phyloP scores from a whole-genome alignment of 2,329 filamentous ascomycete genomes.

The Pseudohalonectria lignicola region DNA sequence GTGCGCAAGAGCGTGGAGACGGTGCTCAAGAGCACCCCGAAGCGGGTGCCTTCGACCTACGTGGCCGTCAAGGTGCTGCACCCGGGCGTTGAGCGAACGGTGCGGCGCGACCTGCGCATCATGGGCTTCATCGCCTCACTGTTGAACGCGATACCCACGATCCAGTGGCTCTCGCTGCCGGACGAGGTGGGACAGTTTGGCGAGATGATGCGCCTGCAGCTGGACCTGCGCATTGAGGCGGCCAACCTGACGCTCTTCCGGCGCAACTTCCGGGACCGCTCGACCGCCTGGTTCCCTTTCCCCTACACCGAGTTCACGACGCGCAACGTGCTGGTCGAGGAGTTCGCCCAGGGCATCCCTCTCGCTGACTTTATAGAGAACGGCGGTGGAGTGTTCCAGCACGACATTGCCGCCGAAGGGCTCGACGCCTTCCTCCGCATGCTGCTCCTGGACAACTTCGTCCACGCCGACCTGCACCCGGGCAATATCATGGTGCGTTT shows the following conservation, averaged over 20 bases:
- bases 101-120: slow-evolving; percentile 83
- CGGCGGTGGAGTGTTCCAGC: slow-evolving; percentile 84
- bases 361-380: slow-evolving; percentile 83
- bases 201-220: slow-evolving; percentile 97
- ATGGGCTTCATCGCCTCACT: slow-evolving; percentile 84
- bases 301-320: slow-evolving; percentile 90
- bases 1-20: slow-evolving; percentile 75
- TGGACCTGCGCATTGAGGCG: slow-evolving; percentile 89
- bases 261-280: slow-evolving; percentile 77
- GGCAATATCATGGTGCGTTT: slow-evolving; percentile 99
- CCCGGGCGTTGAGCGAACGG: slow-evolving; percentile 78
- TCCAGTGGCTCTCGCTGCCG: slow-evolving; percentile 93
- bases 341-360: slow-evolving; percentile 91
- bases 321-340: slow-evolving; percentile 83
- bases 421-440: slow-evolving; percentile 94
- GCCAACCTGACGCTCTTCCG: slow-evolving; percentile 84
- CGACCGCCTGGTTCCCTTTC: slow-evolving; percentile 94
- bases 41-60: slow-evolving; percentile 78
- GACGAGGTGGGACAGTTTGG: slow-evolving; percentile 92
- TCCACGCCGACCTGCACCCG: slow-evolving; percentile 91
- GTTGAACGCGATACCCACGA: slow-evolving; percentile 81
- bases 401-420: slow-evolving; percentile 89
- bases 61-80: slow-evolving; percentile 96
- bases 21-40: slow-evolving; percentile 75
- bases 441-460: slow-evolving; percentile 94